Conservation (phyloP, 2,329 filamentous ascomycete species). For the Xylaria sp. region DNA sequence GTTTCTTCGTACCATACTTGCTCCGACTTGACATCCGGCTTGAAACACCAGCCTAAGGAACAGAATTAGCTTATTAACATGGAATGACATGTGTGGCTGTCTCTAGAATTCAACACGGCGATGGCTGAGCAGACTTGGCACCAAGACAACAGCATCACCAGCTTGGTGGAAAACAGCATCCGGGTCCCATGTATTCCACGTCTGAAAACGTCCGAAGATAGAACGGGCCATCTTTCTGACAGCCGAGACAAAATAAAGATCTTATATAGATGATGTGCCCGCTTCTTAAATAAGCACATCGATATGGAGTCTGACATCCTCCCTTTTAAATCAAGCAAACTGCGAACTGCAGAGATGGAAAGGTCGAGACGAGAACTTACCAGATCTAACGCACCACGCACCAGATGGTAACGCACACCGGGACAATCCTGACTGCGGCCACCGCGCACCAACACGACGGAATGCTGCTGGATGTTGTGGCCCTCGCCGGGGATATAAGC, state of each 20-base stretch:
- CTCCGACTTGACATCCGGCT: slow-evolving; percentile 86
- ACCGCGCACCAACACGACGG: slow-evolving; percentile 93
- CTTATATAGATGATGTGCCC: neutral
- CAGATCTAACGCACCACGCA: slow-evolving; percentile 91
- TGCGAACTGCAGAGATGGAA: slow-evolving; percentile 1
- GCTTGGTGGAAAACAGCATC: neutral
- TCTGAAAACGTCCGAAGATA: neutral
- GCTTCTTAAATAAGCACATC: neutral
- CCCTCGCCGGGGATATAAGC: slow-evolving; percentile 97
- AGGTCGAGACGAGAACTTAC: slow-evolving; percentile 64
- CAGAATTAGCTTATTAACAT: slow-evolving; percentile 45
- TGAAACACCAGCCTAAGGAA: slow-evolving; percentile 82
- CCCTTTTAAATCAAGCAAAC: neutral
- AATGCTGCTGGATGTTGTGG: slow-evolving; percentile 99
- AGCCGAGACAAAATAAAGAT: neutral
- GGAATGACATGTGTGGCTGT: neutral
- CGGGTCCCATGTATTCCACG: neutral
- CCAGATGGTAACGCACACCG: slow-evolving; percentile 94
- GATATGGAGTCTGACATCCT: neutral
- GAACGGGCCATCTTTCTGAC: neutral
- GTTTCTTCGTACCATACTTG: slow-evolving; percentile 99
- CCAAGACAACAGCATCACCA: too few species aligned
- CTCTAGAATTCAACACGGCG: neutral
- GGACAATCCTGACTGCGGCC: slow-evolving; percentile 96
- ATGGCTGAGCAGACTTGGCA: neutral